phyloP scores from a whole-genome alignment of 257 asterid species.

The Solanum arcanum region DNA sequence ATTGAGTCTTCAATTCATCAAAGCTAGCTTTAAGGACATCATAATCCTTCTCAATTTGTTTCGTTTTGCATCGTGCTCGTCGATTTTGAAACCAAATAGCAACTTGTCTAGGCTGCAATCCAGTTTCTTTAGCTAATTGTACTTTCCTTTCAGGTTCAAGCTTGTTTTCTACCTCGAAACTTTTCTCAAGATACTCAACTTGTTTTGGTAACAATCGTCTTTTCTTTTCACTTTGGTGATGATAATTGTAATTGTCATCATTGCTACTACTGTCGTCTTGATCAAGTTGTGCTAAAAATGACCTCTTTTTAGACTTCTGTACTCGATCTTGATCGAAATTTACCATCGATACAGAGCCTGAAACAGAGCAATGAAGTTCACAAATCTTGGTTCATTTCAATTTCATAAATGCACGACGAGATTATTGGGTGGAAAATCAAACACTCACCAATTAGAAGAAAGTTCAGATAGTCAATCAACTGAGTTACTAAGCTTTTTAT shows the following conservation, averaged over 20 bases:
- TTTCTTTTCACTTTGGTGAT: conserved; percentile 56
- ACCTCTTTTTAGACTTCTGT: conserved; percentile 10
- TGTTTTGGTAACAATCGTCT: conserved; percentile 48
- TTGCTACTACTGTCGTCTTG: conserved; percentile 19
- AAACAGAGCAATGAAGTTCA: conserved; percentile 7
- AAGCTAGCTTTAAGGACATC: conserved; percentile 40
- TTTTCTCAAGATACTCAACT: conserved; percentile 3
- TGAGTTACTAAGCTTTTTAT: too few species aligned
- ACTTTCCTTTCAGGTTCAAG: conserved; percentile 8
- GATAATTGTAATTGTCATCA: conserved; percentile 39
- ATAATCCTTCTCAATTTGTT: conserved; percentile 6
- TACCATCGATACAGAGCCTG: conserved; percentile 48
- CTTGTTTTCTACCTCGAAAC: conserved; percentile 10
- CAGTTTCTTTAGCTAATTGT: conserved; percentile 1
- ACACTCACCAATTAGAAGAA: not conserved
- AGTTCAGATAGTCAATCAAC: not conserved
- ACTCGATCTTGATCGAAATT: conserved; percentile 29
- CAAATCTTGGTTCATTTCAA: not conserved
- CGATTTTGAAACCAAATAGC: conserved; percentile 14
- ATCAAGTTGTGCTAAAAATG: conserved; percentile 18
- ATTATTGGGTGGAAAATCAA: not conserved
- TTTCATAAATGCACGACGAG: not conserved
- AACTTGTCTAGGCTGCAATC: conserved; percentile 11
- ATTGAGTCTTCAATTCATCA: conserved; percentile 13
- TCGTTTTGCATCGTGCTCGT: conserved; percentile 3